Percentiles rank a stretch among this genome's conserved stretches.
Evolutionary conservation across 495 filamentous ascomycete species (phyloP).

Genomic region (Glarea lozoyensis): DNA sequence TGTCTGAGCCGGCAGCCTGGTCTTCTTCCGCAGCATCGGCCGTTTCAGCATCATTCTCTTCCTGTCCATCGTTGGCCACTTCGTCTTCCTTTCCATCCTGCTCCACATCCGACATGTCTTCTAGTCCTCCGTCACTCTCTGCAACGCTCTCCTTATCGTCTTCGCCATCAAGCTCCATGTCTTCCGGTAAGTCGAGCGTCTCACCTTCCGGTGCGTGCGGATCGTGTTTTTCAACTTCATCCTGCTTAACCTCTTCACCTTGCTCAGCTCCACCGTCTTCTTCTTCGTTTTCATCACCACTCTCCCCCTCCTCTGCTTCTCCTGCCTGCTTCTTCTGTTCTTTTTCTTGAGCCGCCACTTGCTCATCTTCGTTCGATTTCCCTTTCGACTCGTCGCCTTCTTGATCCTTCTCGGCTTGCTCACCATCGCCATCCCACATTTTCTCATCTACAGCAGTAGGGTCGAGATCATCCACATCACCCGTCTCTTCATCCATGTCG

Average conservation of each 20-base stretch:
- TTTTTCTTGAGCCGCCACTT: slow-evolving; percentile 50
- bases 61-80: slow-evolving; percentile 26
- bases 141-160: slow-evolving; percentile 45
- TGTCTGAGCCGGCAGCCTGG: slow-evolving; percentile 23
- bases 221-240: slow-evolving; percentile 53
- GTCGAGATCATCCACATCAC: slow-evolving; percentile 82
- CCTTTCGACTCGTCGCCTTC: slow-evolving; percentile 64
- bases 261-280: slow-evolving; percentile 50
- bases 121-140: slow-evolving; percentile 43
- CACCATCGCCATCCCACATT: slow-evolving; percentile 83
- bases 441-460: slow-evolving; percentile 90
- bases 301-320: slow-evolving; percentile 39
- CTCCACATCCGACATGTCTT: slow-evolving; percentile 30
- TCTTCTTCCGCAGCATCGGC: slow-evolving; percentile 28
- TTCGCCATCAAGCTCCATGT: slow-evolving; percentile 58
- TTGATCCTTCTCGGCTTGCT: slow-evolving; percentile 71
- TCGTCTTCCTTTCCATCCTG: slow-evolving; percentile 24
- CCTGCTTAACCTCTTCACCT: slow-evolving; percentile 65
- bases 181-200: slow-evolving; percentile 54
- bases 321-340: slow-evolving; percentile 42
- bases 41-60: slow-evolving; percentile 25
- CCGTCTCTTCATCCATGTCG: slow-evolving; percentile 76
- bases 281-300: slow-evolving; percentile 47
- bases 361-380: slow-evolving; percentile 52
- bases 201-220: slow-evolving; percentile 56